Base-by-base conservation (phyloP, 2,329 filamentous ascomycete species). In the Thelonectria olida region DNA sequence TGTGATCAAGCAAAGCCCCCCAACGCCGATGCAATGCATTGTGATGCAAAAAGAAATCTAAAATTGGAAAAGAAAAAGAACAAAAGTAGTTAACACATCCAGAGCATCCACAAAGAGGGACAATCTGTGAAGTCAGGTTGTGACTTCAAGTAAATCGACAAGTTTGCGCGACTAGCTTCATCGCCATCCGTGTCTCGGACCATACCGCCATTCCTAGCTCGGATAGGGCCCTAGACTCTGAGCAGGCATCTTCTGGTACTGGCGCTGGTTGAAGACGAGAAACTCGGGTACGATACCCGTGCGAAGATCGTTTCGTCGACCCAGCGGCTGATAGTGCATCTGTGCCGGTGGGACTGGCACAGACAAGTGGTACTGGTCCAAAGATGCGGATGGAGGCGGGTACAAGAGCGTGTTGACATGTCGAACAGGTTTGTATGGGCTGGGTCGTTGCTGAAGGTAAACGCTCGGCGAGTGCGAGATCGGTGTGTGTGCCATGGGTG, bases 401-500 rank as follows among this genome's bases (percentile, higher is more conserved):
- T 96, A 93, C 27, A 97, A 83, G n/a, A 98, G 85, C 1, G 93
- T 97, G 68, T 96, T 93, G 61, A 97, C 92, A 62, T 92, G 87
- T 54, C 94, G 91, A 38, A 97, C 90, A 1, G 95, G 95, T 65
- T 93, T 92, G 78, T 98, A 98, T 3, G 96, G 96, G 56, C 95
- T 98, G 65, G 92, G 90, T 58, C 96, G 88, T 74, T 97, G 92
- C 72, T 92, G 91, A 36, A 97, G 83, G 77, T 96, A 96, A 72
- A 92, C 88, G 10, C 92, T 94, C 1, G 95, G 95, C 28, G 96
- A 98, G 65, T 96, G 86, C 28, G 92, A 90, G 44, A 88, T 87
- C 6, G 90, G 89, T 8, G 88, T 87, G 49, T 88, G 85, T 4
- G 69, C 69, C 38, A 78, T 72, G 2, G 90, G 89, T 8, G 88